Base-by-base conservation (phyloP, 352 stramenopile genomes). In the Phytophthora nicotianae region DNA sequence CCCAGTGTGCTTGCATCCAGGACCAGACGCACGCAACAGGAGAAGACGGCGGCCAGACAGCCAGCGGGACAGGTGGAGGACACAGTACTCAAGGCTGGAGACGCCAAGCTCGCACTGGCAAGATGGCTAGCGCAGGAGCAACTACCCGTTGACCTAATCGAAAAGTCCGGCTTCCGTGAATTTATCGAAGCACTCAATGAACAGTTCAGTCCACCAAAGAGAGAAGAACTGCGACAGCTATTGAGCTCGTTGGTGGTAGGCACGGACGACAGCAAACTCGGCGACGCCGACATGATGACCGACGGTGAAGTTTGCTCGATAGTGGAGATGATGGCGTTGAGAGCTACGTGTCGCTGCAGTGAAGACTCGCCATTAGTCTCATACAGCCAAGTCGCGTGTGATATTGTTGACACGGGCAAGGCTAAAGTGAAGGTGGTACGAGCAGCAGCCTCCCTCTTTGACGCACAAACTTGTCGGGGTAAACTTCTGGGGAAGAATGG, bases 51-150 rank as follows among this genome's bases (percentile, higher is more conserved):
- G 7, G 41, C 24, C 35, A 61, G 26, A 43, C 55, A 58, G 46
- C 19, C 60, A 47, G 38, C 27, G n/a, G 46, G 19, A 46, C 53
- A 46, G n/a, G 26, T 46, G 5, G 53, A 62, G n/a, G 48, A 55
- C 32, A 19, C 59, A 3, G 20, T 66, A 45, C 35, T 71, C 17
- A 60, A 54, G 24, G 54, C 63, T 21, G 66, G 35, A 13, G 54
- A 64, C 20, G 72, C 75, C 51, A 83, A 72, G 27, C 65, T 70
- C 4, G 65, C 63, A 29, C 45, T 87, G 14, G 72, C 67, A 14
- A 50, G 49, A 38, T 87, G 78, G 78, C 65, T 87, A 23, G 61
- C 70, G 14, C 59, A 72, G 17, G 78, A 87, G 29, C 67, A 83
- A 33, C 55, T 87, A 27, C 73, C 78, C 3, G 51, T 85, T 1